Conservation (phyloP, 495 filamentous ascomycete genomes). For the Annulohypoxylon bovei region DNA sequence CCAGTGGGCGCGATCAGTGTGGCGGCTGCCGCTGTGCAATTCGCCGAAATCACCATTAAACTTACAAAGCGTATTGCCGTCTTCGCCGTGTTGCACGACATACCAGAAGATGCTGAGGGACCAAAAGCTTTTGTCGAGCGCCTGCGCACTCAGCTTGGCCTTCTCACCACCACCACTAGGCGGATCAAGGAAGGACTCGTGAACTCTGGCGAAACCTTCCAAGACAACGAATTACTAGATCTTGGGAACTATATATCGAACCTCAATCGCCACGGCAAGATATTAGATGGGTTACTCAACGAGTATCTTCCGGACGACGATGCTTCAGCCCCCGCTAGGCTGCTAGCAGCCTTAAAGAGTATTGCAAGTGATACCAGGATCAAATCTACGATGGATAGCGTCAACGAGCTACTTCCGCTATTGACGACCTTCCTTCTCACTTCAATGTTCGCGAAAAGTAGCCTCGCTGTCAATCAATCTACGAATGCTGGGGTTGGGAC, state of each 20-base stretch:
- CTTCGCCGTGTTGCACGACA: neutral
- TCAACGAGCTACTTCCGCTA: conserved; percentile 3
- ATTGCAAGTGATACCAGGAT: neutral
- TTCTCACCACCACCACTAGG: neutral
- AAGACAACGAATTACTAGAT: neutral
- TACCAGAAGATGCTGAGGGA: neutral
- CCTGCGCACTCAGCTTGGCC: conserved; percentile 6
- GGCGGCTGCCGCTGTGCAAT: conserved; percentile 1
- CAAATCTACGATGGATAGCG: neutral
- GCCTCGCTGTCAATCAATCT: neutral
- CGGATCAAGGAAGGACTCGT: neutral
- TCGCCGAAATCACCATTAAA: conserved; percentile 1
- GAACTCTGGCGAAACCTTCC: neutral
- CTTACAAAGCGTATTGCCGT: conserved; percentile 2
- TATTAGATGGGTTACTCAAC: neutral
- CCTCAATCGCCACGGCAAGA: conserved; percentile 2
- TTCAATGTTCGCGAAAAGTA: neutral
- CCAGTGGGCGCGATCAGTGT: conserved; percentile 3
- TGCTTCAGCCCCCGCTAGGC: neutral
- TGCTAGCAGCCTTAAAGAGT: neutral
- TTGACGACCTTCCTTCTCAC: conserved; percentile 5
- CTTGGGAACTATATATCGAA: conserved; percentile 3
- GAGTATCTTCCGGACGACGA: neutral
- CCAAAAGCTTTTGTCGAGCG: conserved; percentile 7
- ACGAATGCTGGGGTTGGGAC: too few species aligned